Percentiles rank a stretch among this genome's conserved stretches.
These are phyloP conservation scores for Lactarius tabidus DNA, from an alignment of 768 basidiomycete species.

Conservation along the genomic window DNA sequence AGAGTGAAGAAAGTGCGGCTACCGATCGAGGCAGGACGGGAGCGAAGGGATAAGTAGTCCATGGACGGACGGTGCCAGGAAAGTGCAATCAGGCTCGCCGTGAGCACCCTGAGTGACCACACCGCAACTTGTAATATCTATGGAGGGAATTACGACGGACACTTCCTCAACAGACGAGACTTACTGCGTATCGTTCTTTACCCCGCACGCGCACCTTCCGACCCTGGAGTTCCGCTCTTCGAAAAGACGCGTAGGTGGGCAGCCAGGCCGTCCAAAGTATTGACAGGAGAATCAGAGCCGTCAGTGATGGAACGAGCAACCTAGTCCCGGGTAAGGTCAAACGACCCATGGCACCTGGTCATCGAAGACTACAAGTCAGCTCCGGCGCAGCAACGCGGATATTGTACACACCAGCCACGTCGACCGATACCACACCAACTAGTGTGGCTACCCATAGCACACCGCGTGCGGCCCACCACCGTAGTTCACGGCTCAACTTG, in stretches of 20 bases:
- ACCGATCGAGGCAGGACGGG: constrained; percentile 35
- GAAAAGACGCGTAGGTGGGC: constrained; percentile 65
- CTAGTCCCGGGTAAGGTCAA: not conserved
- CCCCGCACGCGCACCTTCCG: constrained; percentile 66
- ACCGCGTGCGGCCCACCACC: constrained; percentile 69
- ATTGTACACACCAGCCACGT: constrained; percentile 43
- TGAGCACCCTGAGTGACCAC: constrained; percentile 55
- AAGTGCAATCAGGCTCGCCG: constrained; percentile 44
- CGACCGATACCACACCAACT: constrained; percentile 39
- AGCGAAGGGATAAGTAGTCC: constrained; percentile 38
- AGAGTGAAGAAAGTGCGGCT: constrained; percentile 46
- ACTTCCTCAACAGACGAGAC: constrained; percentile 25
- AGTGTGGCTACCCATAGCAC: constrained; percentile 56
- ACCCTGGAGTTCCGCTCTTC: constrained; percentile 62
- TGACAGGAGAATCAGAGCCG: constrained; percentile 52
- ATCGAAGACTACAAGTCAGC: not conserved
- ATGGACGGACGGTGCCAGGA: constrained; percentile 39
- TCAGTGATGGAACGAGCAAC: constrained; percentile 35
- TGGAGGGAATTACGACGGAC: constrained; percentile 9
- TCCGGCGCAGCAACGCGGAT: not conserved
- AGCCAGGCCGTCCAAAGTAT: constrained; percentile 84
- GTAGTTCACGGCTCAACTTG: constrained; percentile 46
- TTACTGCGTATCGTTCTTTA: constrained; percentile 58
- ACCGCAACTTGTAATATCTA: constrained; percentile 56
- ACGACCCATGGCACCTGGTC: constrained; percentile 13